A percentile compares a stretch with the other conserved stretches of the same genome.
These are phyloP conservation scores for Aspergillus sp. DNA, from an alignment of 2,329 filamentous ascomycete species.

Conservation along the genomic window DNA sequence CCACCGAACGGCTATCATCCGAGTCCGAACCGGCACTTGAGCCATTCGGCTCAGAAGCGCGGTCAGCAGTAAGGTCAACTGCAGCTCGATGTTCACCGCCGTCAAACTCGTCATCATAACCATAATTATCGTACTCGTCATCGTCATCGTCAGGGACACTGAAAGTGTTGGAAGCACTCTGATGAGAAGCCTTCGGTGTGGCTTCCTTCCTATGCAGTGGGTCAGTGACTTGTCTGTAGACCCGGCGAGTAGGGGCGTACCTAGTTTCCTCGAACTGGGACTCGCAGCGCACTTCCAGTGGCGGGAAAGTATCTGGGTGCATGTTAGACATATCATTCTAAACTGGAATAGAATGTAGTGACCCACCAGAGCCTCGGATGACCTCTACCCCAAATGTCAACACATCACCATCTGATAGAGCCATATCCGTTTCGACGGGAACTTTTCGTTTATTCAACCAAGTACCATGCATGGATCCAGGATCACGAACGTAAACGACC, in stretches of 20 bases:
- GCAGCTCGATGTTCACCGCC: not conserved
- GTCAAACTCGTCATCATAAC: slow-evolving; percentile 5
- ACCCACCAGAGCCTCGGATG: slow-evolving; percentile 46
- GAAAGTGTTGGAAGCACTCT: slow-evolving; percentile 37
- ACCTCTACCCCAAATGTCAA: slow-evolving; percentile 52
- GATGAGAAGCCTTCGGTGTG: slow-evolving; percentile 7
- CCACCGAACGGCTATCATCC: slow-evolving; percentile 18
- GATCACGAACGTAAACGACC: slow-evolving; percentile 54
- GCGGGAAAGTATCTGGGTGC: slow-evolving; percentile 30
- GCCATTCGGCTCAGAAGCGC: slow-evolving; percentile 11
- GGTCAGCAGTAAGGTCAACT: slow-evolving; percentile 3
- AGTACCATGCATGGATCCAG: slow-evolving; percentile 63
- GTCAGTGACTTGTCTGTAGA: slow-evolving; percentile 10
- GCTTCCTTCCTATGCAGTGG: slow-evolving; percentile 8
- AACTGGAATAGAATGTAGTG: not conserved
- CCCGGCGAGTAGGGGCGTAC: slow-evolving; percentile 13
- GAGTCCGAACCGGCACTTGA: slow-evolving; percentile 18
- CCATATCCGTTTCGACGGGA: slow-evolving; percentile 35
- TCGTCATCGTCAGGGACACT: slow-evolving; percentile 40
- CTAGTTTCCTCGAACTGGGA: slow-evolving; percentile 29
- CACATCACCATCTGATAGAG: slow-evolving; percentile 38
- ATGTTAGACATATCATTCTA: not conserved
- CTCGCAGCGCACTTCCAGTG: slow-evolving; percentile 32
- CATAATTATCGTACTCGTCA: slow-evolving; percentile 32
- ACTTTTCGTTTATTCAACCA: slow-evolving; percentile 52